These are phyloP conservation scores for Colletotrichum cereale DNA, from an alignment of 2,329 filamentous ascomycete genomes.

Conservation along the genomic window DNA sequence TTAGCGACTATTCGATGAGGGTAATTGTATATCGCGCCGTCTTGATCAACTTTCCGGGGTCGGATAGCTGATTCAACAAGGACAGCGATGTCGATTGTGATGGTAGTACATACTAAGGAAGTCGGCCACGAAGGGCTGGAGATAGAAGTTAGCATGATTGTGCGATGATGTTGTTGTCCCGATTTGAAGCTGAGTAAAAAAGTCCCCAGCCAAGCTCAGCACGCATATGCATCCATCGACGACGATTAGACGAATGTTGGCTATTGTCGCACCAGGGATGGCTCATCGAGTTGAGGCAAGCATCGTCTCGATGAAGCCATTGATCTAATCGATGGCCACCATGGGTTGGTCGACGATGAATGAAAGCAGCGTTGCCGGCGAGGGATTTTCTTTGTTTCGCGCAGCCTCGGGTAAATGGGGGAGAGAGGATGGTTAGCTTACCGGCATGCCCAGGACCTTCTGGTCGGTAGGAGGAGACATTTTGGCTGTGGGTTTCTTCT, in stretches of 20 bases:
- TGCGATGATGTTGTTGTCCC: not conserved
- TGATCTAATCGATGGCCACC: constrained; percentile 18
- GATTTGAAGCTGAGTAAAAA: not conserved
- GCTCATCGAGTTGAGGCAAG: not conserved
- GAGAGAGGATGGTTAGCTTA: constrained; percentile 56
- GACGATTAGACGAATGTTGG: constrained; percentile 16
- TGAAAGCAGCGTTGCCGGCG: constrained; percentile 42
- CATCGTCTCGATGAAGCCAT: constrained; percentile 3
- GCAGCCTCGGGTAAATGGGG: constrained; percentile 37
- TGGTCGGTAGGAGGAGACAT: constrained; percentile 68
- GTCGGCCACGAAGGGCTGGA: constrained; percentile 93
- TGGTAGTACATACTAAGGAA: constrained; percentile 89
- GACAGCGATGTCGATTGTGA: not conserved
- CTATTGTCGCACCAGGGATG: constrained; percentile 11
- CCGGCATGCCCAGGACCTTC: constrained; percentile 76
- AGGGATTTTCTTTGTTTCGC: constrained; percentile 48
- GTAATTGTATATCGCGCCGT: not conserved
- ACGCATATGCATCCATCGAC: not conserved
- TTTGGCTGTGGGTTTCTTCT: constrained; percentile 57
- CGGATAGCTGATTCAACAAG: not conserved
- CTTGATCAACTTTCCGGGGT: not conserved
- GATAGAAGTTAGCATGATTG: constrained; percentile 50
- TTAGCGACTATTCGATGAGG: constrained; percentile 40
- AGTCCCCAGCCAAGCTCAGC: not conserved
- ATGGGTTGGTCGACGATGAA: constrained; percentile 25